Evolutionary conservation across 768 basidiomycete species (phyloP), one percentile per base, ranked within the genome.

Genomic region (Pleurotus platypus): DNA sequence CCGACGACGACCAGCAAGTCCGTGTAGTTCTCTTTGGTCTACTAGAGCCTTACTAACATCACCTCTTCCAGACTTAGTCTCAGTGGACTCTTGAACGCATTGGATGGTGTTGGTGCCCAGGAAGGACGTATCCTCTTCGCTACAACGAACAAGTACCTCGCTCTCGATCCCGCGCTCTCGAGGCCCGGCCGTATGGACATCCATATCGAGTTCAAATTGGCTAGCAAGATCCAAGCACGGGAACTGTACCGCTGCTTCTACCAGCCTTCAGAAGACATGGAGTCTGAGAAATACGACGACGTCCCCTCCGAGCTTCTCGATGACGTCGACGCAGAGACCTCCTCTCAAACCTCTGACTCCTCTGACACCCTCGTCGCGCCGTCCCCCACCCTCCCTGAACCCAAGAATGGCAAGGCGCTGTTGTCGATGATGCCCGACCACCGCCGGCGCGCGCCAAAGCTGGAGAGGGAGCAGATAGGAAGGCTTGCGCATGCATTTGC

Each of bases 141-240:
- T n/a, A 60, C 60, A 13, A 60, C 60, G 24, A 92, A 92, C 73
- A 83, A 86, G 61, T 89, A 86, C 67, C 65, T 69, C 6, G 72
- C 81, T 1, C 82, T 93, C 24, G 90, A 92, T 62, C 78, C 87
- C 2, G 91, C 90, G 1, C 77, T 92, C 22, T 81, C 80, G 63
- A 83, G 90, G 43, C 86, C 90, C 1, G 90, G 91, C 22, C 84
- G 90, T 11, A 86, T 92, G 83, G 90, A 92, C 65, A 65, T 91
- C 16, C 87, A 90, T 61, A 72, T 92, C 57, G 85, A 90, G 65
- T 92, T 91, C 71, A 81, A 81, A 63, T 76, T 84, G n/a, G 86
- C 90, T 12, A 89, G 85, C 65, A 78, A 72, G 57, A 83, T 78
- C 70, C 90, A 92, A 61, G 85, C 84, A 2, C 69, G 69, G 37